A percentile compares a stretch with the other conserved stretches of the same genome.
These are phyloP conservation scores for Cetradonia linearis DNA, from an alignment of 495 filamentous ascomycete genomes.

Conservation along the genomic window DNA sequence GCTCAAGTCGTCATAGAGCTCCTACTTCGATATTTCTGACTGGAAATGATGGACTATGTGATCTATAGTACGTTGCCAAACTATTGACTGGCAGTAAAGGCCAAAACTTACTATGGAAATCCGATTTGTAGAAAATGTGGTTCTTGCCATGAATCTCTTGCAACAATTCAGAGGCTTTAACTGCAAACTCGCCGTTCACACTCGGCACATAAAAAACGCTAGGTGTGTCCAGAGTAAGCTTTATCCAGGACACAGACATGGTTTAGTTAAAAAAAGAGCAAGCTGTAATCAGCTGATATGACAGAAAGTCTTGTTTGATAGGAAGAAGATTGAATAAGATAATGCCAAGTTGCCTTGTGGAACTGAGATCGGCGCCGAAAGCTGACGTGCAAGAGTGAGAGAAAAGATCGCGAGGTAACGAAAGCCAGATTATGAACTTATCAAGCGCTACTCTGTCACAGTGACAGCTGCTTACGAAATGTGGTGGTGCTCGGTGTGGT, in stretches of 20 bases:
- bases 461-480: slow-evolving; percentile 3
- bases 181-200: slow-evolving; percentile 47
- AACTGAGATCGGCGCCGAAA: background rate
- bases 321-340: background rate
- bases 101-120: slow-evolving; percentile 52
- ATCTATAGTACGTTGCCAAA: slow-evolving; percentile 26
- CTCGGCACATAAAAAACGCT: slow-evolving; percentile 45
- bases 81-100: too few species aligned
- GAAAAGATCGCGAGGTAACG: background rate
- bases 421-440: background rate
- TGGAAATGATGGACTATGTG: slow-evolving; percentile 65
- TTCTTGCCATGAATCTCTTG: slow-evolving; percentile 65
- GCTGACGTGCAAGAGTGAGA: background rate
- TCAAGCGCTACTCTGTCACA: background rate
- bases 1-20: too few species aligned
- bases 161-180: slow-evolving; percentile 51
- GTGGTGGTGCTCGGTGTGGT: background rate
- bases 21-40: too few species aligned
- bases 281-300: background rate
- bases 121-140: slow-evolving; percentile 61
- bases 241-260: slow-evolving; percentile 16
- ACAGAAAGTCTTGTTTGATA: background rate
- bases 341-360: background rate
- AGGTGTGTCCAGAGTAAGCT: slow-evolving; percentile 17
- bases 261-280: background rate